phyloP scores from a whole-genome alignment of 768 basidiomycete species.

The Tricholoma sp. region DNA sequence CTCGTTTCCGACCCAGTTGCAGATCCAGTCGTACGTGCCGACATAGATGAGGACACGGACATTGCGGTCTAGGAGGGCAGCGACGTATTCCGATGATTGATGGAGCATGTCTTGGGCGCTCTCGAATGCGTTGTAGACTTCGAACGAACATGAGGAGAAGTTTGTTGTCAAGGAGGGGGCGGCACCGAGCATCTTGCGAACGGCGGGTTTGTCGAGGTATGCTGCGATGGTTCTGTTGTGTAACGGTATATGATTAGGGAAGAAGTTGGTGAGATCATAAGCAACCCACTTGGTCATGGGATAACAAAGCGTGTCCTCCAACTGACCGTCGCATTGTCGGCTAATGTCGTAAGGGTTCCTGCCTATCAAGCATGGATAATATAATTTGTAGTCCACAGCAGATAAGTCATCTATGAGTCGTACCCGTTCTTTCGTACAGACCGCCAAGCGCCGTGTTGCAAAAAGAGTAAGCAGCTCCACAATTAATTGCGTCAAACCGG shows the following conservation, averaged over 20 bases:
- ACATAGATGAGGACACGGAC: conserved; percentile 50
- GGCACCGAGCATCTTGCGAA: conserved; percentile 58
- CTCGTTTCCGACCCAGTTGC: conserved; percentile 64
- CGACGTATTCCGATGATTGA: conserved; percentile 52
- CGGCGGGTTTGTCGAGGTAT: conserved; percentile 55
- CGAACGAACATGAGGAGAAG: conserved; percentile 48
- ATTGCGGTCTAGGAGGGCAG: conserved; percentile 42
- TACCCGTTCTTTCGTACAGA: conserved; percentile 34
- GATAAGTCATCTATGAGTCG: conserved; percentile 3
- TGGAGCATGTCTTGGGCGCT: conserved; percentile 48
- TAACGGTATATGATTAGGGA: background rate
- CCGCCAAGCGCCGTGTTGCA: conserved; percentile 38
- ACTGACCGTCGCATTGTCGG: conserved; percentile 44
- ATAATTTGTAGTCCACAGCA: conserved; percentile 14
- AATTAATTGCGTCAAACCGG: conserved; percentile 55
- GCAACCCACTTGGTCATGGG: conserved; percentile 35
- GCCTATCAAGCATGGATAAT: conserved; percentile 17
- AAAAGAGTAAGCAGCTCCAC: conserved; percentile 54
- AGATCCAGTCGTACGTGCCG: conserved; percentile 51
- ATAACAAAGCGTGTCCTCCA: conserved; percentile 48
- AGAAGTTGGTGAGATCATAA: background rate
- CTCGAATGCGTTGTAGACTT: conserved; percentile 45
- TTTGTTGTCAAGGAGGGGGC: conserved; percentile 29
- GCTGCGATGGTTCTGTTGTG: conserved; percentile 41
- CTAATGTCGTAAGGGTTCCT: conserved; percentile 66